These are phyloP conservation scores for Russula olivacea DNA, from an alignment of 768 basidiomycete species.

Conservation along the genomic window DNA sequence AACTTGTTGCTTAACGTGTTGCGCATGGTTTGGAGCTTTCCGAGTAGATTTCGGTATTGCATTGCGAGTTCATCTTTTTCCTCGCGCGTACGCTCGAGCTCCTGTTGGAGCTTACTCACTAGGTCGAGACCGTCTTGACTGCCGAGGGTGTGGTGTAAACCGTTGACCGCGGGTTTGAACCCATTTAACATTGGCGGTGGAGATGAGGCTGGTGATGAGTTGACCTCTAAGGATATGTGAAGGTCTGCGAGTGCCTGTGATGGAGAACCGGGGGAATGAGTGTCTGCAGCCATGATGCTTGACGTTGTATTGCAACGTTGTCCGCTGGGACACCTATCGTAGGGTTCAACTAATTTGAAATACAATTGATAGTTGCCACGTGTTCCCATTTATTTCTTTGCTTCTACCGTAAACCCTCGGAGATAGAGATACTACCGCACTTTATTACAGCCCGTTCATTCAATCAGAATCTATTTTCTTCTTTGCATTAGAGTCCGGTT, in stretches of 20 bases:
- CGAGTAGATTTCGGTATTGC: constrained; percentile 81
- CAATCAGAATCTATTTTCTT: no score
- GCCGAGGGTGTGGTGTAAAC: constrained; percentile 28
- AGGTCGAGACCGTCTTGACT: constrained; percentile 44
- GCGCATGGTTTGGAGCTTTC: constrained; percentile 89
- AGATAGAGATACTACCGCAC: not conserved
- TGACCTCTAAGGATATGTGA: constrained; percentile 30
- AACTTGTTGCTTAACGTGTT: constrained; percentile 90
- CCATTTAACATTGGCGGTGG: constrained; percentile 27
- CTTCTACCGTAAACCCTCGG: no score
- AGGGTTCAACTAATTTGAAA: constrained; percentile 6
- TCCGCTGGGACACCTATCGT: not conserved
- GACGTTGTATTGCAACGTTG: constrained; percentile 2
- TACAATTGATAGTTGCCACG: not conserved
- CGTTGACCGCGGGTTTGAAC: constrained; percentile 26
- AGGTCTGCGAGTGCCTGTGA: constrained; percentile 19
- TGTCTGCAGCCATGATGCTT: constrained; percentile 16
- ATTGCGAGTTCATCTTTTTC: constrained; percentile 85
- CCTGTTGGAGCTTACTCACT: constrained; percentile 56
- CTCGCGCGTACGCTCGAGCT: constrained; percentile 66
- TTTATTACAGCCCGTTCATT: not conserved
- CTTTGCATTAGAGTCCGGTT: not conserved
- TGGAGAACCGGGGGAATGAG: constrained; percentile 12
- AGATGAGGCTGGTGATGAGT: constrained; percentile 25
- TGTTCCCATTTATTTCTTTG: not conserved